Evolutionary conservation across 1,284 basidiomycete genomes (phyloP).

Genomic region (Boletus smithii): DNA sequence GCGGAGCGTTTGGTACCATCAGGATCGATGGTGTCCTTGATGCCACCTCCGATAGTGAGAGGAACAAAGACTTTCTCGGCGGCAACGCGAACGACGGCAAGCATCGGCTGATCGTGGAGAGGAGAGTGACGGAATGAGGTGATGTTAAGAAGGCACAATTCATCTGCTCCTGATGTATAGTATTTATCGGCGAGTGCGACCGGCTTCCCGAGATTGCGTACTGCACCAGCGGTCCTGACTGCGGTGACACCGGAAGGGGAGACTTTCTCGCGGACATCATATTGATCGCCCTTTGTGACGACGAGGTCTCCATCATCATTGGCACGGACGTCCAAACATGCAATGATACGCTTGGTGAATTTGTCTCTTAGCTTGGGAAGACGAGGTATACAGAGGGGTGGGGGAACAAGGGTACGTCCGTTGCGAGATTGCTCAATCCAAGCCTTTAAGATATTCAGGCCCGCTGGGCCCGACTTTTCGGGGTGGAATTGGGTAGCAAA

Average conservation of each 20-base stretch:
- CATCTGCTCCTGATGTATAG: constrained; percentile 90
- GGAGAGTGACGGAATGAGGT: constrained; percentile 98
- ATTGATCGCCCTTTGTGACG: constrained; percentile 99
- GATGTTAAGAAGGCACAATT: constrained; percentile 97
- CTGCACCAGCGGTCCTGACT: constrained; percentile 63
- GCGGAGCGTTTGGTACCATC: constrained; percentile 87
- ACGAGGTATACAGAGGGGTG: constrained; percentile 35
- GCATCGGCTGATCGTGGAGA: constrained; percentile 96
- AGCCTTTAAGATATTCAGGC: constrained; percentile 74
- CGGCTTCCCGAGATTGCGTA: constrained; percentile 97
- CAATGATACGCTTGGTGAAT: constrained; percentile 92
- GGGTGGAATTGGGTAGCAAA: constrained; percentile 98
- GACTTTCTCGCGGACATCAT: constrained; percentile 90
- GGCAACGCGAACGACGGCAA: constrained; percentile 88
- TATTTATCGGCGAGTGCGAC: constrained; percentile 89
- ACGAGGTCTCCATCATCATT: constrained; percentile 98
- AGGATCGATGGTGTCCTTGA: constrained; percentile 94
- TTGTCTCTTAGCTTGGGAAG: constrained; percentile 50
- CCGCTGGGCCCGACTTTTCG: constrained; percentile 94
- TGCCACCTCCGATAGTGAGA: constrained; percentile 98
- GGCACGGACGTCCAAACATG: constrained; percentile 96
- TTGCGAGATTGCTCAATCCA: constrained; percentile 73
- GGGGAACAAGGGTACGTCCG: constrained; percentile 34
- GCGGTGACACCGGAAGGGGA: constrained; percentile 29
- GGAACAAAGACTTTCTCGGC: constrained; percentile 94